Conservation (phyloP, 2,329 filamentous ascomycete species). For the Epichloe aotearoae region DNA sequence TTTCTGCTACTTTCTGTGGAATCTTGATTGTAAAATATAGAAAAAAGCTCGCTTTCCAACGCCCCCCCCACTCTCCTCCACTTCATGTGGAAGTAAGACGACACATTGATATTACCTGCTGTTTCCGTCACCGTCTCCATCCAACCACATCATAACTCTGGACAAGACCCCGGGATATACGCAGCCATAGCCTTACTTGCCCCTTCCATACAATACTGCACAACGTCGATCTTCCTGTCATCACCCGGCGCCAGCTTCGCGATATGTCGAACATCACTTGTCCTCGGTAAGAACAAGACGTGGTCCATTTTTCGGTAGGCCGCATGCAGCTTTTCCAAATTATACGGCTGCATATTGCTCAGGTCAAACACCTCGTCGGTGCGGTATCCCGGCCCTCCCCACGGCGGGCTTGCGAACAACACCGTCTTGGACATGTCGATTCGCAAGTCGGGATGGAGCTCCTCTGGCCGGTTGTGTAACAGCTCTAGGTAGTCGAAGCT, state of each 20-base stretch:
- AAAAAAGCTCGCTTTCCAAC: no score
- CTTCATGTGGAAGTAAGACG: background rate
- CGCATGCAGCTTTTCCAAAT: slow-evolving; percentile 45
- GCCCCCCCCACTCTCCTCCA: no score
- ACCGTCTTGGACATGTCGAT: slow-evolving; percentile 29
- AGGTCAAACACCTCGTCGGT: slow-evolving; percentile 66
- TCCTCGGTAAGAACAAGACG: slow-evolving; percentile 75
- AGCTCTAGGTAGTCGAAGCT: slow-evolving; percentile 62
- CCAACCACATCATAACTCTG: background rate
- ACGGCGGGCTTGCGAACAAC: slow-evolving; percentile 46
- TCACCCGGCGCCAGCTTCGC: slow-evolving; percentile 38
- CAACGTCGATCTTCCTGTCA: slow-evolving; percentile 51
- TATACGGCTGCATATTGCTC: slow-evolving; percentile 79
- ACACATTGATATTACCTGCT: background rate
- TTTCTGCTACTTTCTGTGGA: no score
- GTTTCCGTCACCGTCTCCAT: background rate
- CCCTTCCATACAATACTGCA: slow-evolving; percentile 85
- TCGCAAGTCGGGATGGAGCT: slow-evolving; percentile 25
- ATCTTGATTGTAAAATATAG: no score
- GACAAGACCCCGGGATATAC: slow-evolving; percentile 32
- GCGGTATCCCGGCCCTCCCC: slow-evolving; percentile 44
- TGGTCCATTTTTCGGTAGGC: slow-evolving; percentile 47
- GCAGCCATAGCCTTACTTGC: slow-evolving; percentile 73
- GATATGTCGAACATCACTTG: slow-evolving; percentile 69
- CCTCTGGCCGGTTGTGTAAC: slow-evolving; percentile 22